Conservation (phyloP, 2,329 filamentous ascomycete species). For the Aspergillus neotritici region DNA sequence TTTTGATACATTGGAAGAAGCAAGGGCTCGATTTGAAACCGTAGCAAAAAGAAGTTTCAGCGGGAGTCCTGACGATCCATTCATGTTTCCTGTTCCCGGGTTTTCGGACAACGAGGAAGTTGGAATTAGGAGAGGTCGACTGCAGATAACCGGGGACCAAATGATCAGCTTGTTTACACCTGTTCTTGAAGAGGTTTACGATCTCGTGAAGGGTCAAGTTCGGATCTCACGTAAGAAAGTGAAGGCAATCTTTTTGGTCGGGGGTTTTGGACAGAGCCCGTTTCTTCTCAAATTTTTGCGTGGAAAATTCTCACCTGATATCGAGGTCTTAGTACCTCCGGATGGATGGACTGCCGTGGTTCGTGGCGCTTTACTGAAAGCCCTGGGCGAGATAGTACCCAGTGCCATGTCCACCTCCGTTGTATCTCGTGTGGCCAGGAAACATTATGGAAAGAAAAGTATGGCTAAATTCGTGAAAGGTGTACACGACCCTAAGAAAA, state of each 20-base stretch:
- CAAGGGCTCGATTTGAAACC: conserved; percentile 22
- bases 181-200: conserved; percentile 14
- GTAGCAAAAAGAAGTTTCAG: conserved; percentile 20
- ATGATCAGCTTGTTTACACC: conserved; percentile 20
- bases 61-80: conserved; percentile 12
- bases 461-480: neutral
- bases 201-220: conserved; percentile 21
- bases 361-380: conserved; percentile 16
- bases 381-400: conserved; percentile 9
- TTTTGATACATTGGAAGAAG: conserved; percentile 21
- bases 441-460: conserved; percentile 16
- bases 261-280: conserved; percentile 25
- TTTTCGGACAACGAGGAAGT: conserved; percentile 14
- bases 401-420: conserved; percentile 7
- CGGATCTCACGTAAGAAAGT: conserved; percentile 59
- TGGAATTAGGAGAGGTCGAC: conserved; percentile 16
- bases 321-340: conserved; percentile 18
- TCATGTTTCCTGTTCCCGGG: conserved; percentile 21
- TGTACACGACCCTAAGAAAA: conserved; percentile 11
- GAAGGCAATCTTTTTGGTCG: conserved; percentile 32
- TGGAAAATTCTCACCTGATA: conserved; percentile 5
- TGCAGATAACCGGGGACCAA: conserved; percentile 14
- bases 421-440: conserved; percentile 18
- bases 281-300: conserved; percentile 19
- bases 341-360: conserved; percentile 27